phyloP scores from a whole-genome alignment of 2,329 filamentous ascomycete species.

The Fusarium sp. region DNA sequence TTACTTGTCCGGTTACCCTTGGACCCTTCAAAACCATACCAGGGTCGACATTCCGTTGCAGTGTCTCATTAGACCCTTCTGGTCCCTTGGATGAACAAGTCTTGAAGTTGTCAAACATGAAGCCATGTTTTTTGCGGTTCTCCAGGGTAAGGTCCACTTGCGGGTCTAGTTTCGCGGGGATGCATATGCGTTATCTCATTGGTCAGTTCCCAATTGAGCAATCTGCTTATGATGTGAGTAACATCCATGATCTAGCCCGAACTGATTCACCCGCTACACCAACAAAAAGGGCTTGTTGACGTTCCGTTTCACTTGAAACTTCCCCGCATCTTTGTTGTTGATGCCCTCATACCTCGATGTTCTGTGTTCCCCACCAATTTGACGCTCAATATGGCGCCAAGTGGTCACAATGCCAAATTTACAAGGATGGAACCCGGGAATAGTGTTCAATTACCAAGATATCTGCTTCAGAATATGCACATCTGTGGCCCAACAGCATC shows the following conservation, averaged over 20 bases:
- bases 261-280: constrained; percentile 17
- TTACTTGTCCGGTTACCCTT: not conserved
- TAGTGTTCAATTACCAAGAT: not conserved
- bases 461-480: constrained; percentile 4
- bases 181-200: constrained; percentile 27
- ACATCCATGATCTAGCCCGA: not conserved
- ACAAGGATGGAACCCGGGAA: not conserved
- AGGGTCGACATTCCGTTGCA: not conserved
- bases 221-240: constrained; percentile 11
- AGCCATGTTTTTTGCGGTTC: constrained; percentile 5
- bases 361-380: not conserved
- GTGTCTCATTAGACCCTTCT: constrained; percentile 7
- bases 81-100: constrained; percentile 1
- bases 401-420: constrained; percentile 1
- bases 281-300: constrained; percentile 1
- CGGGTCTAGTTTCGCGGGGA: constrained; percentile 32
- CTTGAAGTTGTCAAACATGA: constrained; percentile 3
- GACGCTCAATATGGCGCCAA: not conserved
- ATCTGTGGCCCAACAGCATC: constrained; percentile 20
- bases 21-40: not conserved
- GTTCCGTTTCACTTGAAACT: constrained; percentile 22
- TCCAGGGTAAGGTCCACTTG: constrained; percentile 32
- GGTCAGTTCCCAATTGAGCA: constrained; percentile 10
- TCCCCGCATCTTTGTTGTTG: constrained; percentile 34
- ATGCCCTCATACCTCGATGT: constrained; percentile 10